phyloP scores from a whole-genome alignment of 768 basidiomycete species.

The Glaciozyma martinii region DNA sequence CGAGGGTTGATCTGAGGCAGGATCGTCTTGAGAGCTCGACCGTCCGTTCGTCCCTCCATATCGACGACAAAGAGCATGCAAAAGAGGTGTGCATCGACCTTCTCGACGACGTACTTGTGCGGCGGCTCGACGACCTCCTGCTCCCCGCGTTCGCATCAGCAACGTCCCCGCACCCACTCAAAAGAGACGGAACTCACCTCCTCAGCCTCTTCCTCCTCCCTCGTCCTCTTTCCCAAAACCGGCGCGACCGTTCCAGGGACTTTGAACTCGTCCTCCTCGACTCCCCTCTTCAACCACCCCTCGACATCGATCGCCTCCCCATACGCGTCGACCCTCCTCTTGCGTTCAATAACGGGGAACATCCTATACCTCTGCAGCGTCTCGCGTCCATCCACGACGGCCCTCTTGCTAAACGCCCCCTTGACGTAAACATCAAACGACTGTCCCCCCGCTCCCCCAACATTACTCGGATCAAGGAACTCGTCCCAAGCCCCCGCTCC shows the following conservation, averaged over 20 bases:
- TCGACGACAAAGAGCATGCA: slow-evolving; percentile 87
- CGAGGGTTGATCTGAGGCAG: slow-evolving; percentile 92
- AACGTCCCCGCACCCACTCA: background rate
- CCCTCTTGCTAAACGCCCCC: slow-evolving; percentile 16
- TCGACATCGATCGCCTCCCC: slow-evolving; percentile 92
- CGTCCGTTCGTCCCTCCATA: slow-evolving; percentile 93
- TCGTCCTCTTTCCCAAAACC: slow-evolving; percentile 57
- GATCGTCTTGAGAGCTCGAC: slow-evolving; percentile 91
- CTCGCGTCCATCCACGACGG: background rate
- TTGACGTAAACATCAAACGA: slow-evolving; percentile 86
- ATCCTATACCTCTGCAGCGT: slow-evolving; percentile 62
- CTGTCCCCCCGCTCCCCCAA: slow-evolving; percentile 48
- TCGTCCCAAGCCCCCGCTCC: slow-evolving; percentile 27
- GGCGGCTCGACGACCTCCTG: slow-evolving; percentile 55
- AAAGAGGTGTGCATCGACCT: slow-evolving; percentile 66
- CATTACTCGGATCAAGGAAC: slow-evolving; percentile 17
- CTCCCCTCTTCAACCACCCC: slow-evolving; percentile 84
- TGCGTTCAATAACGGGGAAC: slow-evolving; percentile 95
- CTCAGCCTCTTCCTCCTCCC: slow-evolving; percentile 65
- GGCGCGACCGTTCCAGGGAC: slow-evolving; percentile 53
- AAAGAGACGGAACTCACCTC: slow-evolving; percentile 47
- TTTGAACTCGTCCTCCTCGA: slow-evolving; percentile 75
- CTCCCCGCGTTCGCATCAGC: slow-evolving; percentile 8
- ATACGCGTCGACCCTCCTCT: slow-evolving; percentile 83
- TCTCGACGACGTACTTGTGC: slow-evolving; percentile 74